phyloP scores from a whole-genome alignment of 441 rosid genomes.

The Pelargonium cotyledonis region DNA sequence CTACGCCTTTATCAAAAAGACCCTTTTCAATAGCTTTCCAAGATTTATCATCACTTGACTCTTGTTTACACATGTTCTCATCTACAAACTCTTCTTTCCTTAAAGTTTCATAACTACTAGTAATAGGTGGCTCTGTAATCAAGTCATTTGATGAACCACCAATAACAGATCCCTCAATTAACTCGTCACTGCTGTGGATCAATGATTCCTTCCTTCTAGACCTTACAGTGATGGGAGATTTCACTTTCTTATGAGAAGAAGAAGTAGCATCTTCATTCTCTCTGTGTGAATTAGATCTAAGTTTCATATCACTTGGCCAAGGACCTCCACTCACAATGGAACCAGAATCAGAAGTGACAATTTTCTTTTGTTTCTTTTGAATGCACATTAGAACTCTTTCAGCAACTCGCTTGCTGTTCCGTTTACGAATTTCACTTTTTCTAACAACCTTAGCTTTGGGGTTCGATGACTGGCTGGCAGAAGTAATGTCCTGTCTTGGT shows the following conservation, averaged over 20 bases:
- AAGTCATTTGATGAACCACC: constrained; percentile 36
- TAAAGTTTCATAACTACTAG: constrained; percentile 40
- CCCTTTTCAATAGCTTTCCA: constrained; percentile 90
- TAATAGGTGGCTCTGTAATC: constrained; percentile 35
- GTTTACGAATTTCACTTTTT: constrained; percentile 53
- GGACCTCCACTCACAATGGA: constrained; percentile 58
- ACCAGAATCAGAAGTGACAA: constrained; percentile 61
- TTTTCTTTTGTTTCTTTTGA: constrained; percentile 81
- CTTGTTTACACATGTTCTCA: constrained; percentile 50
- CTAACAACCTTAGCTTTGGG: constrained; percentile 54
- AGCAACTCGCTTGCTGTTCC: constrained; percentile 87
- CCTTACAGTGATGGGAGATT: constrained; percentile 43
- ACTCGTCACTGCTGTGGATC: constrained; percentile 27
- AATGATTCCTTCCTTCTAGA: constrained; percentile 50
- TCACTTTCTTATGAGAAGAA: constrained; percentile 62
- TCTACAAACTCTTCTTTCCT: constrained; percentile 64
- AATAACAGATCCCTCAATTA: constrained; percentile 34
- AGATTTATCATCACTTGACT: constrained; percentile 40
- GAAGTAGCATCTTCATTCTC: constrained; percentile 76
- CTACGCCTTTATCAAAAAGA: constrained; percentile 83
- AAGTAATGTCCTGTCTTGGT: constrained; percentile 41
- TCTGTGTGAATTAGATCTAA: constrained; percentile 42
- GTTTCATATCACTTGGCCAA: constrained; percentile 43
- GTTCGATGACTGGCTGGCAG: constrained; percentile 39
- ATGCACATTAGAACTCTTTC: constrained; percentile 69